phyloP scores from a whole-genome alignment of 805 yeast species.

The Debaryomyces tyrocola region DNA sequence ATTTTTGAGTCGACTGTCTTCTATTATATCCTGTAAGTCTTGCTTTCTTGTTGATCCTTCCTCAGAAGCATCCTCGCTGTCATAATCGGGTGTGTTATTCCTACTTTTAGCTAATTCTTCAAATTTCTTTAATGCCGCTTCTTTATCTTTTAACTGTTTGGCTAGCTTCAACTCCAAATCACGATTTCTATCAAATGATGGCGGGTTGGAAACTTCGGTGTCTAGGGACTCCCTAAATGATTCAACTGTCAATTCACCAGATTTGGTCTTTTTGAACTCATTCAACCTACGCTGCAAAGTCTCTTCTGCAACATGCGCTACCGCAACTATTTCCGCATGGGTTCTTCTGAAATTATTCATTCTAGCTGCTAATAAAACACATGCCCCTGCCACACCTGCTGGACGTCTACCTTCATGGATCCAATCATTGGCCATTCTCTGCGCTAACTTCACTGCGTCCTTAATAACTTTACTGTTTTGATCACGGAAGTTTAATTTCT shows the following conservation, averaged over 20 bases:
- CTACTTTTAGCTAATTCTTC: constrained; percentile 19
- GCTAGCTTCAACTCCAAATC: constrained; percentile 45
- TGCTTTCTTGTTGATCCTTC: constrained; percentile 1
- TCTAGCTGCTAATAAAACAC: constrained; percentile 87
- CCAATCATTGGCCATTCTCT: constrained; percentile 93
- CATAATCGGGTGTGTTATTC: constrained; percentile 4
- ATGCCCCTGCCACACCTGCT: constrained; percentile 98
- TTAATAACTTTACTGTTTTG: constrained; percentile 70
- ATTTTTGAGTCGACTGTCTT: constrained; percentile 4
- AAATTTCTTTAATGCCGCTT: constrained; percentile 18
- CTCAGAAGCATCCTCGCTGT: constrained; percentile 5
- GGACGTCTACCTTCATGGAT: constrained; percentile 96
- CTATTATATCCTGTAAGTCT: neutral
- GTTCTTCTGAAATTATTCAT: constrained; percentile 94
- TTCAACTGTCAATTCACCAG: constrained; percentile 70
- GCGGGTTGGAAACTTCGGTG: constrained; percentile 67
- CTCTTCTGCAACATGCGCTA: constrained; percentile 92
- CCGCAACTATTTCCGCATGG: constrained; percentile 90
- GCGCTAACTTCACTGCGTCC: constrained; percentile 86
- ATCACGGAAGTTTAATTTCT: constrained; percentile 77
- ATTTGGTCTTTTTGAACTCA: constrained; percentile 78
- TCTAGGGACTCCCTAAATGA: constrained; percentile 60
- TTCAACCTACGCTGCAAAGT: constrained; percentile 87
- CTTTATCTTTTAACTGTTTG: constrained; percentile 25
- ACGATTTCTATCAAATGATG: constrained; percentile 71